These are phyloP conservation scores for Diaporthe ilicicola DNA, from an alignment of 2,329 filamentous ascomycete genomes.

Conservation along the genomic window DNA sequence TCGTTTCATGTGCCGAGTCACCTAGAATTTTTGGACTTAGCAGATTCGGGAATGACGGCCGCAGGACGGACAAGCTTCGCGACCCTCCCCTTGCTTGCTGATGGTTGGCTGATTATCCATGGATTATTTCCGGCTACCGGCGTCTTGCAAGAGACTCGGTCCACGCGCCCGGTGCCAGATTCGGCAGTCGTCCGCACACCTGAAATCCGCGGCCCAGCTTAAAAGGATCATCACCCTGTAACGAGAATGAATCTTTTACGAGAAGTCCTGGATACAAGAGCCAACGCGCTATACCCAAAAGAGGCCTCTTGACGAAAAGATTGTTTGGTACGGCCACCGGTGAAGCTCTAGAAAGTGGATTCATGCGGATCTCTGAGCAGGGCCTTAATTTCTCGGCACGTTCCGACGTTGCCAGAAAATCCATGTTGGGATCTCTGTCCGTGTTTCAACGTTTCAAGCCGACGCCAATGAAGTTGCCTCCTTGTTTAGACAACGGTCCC, in stretches of 20 bases:
- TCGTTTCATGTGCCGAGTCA: constrained; percentile 4
- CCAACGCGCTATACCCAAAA: constrained; percentile 1
- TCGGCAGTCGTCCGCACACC: neutral
- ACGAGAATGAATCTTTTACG: neutral
- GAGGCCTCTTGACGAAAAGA: neutral
- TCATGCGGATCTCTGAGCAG: constrained; percentile 24
- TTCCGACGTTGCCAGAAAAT: constrained; percentile 18
- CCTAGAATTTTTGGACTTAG: neutral
- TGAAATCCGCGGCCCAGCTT: neutral
- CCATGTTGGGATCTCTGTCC: constrained; percentile 10
- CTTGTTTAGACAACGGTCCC: constrained; percentile 9
- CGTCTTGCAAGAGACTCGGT: neutral
- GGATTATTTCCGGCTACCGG: neutral
- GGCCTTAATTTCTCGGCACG: constrained; percentile 34
- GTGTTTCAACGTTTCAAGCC: constrained; percentile 29
- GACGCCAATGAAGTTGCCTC: constrained; percentile 24
- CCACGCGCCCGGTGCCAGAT: neutral
- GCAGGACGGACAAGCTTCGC: neutral
- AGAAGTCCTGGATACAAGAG: neutral
- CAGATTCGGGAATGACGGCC: constrained; percentile 3
- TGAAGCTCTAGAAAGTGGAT: constrained; percentile 12
- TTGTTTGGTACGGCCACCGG: neutral
- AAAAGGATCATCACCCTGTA: neutral
- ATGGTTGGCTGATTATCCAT: constrained; percentile 2
- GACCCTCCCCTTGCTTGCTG: neutral